Evolutionary conservation across 257 asterid genomes (phyloP).

Genomic region (Agastache rugosa): DNA sequence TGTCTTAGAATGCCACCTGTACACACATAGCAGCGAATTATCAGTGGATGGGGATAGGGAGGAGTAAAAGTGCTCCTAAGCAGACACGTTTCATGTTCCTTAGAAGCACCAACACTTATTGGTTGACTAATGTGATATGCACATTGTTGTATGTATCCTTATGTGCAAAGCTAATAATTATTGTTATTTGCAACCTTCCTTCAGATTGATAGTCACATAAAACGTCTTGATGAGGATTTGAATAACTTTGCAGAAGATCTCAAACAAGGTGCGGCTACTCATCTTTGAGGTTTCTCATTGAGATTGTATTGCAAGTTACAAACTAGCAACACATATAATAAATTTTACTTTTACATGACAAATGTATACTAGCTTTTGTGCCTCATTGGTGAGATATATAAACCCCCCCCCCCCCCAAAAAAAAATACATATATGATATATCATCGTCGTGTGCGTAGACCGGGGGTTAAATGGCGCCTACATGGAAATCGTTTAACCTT

Average conservation of each 20-base stretch:
- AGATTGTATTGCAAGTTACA: background rate
- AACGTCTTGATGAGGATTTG: conserved; percentile 94
- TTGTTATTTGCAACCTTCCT: conserved; percentile 36
- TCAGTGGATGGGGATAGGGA: background rate
- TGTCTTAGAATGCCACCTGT: background rate
- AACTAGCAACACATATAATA: background rate
- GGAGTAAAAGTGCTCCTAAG: background rate
- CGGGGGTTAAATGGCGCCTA: background rate
- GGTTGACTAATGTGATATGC: conserved; percentile 28
- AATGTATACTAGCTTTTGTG: conserved; percentile 11
- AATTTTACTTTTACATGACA: conserved; percentile 9
- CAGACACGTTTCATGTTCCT: background rate
- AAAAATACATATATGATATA: background rate
- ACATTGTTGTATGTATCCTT: conserved; percentile 17
- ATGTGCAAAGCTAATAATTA: conserved; percentile 29
- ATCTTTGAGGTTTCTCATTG: conserved; percentile 25
- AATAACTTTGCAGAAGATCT: conserved; percentile 93
- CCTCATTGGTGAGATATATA: background rate
- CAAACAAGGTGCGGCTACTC: conserved; percentile 74
- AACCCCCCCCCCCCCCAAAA: background rate
- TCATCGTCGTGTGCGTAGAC: background rate
- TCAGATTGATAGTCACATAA: conserved; percentile 96
- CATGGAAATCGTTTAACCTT: conserved; percentile 10
- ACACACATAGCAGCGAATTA: background rate
- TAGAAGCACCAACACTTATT: conserved; percentile 13